These are phyloP conservation scores for Suillus ampliporus DNA, from an alignment of 768 basidiomycete genomes.

Conservation along the genomic window DNA sequence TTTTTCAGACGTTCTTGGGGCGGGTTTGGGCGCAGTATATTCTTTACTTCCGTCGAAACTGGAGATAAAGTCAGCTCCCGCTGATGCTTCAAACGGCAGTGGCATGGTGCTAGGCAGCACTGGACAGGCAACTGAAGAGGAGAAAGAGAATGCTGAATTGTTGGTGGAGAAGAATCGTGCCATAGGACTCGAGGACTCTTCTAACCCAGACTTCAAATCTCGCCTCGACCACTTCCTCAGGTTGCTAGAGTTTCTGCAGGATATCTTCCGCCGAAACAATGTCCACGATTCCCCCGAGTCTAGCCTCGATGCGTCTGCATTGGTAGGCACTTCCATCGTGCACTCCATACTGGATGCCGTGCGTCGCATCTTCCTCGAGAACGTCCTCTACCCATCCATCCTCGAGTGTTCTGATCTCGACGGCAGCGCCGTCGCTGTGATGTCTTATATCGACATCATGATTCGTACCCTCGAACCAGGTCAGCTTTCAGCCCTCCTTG, in stretches of 20 bases:
- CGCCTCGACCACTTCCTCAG: slow-evolving; percentile 91
- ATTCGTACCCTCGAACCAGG: slow-evolving; percentile 74
- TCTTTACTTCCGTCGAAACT: slow-evolving; percentile 90
- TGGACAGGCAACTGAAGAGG: slow-evolving; percentile 57
- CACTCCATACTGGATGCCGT: slow-evolving; percentile 85
- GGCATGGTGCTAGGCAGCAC: slow-evolving; percentile 79
- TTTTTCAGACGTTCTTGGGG: slow-evolving; percentile 96
- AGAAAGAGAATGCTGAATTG: slow-evolving; percentile 54
- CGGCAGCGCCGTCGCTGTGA: slow-evolving; percentile 95
- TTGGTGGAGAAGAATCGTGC: slow-evolving; percentile 57
- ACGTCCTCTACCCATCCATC: slow-evolving; percentile 90
- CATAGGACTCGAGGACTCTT: slow-evolving; percentile 78
- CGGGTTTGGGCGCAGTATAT: slow-evolving; percentile 91
- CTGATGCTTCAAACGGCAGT: slow-evolving; percentile 46
- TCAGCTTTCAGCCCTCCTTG: slow-evolving; percentile 69
- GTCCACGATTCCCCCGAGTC: slow-evolving; percentile 42
- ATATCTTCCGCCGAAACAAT: slow-evolving; percentile 76
- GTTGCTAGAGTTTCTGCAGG: slow-evolving; percentile 89
- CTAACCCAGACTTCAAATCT: slow-evolving; percentile 73
- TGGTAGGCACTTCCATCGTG: slow-evolving; percentile 82
- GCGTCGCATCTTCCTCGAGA: slow-evolving; percentile 87
- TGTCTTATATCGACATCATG: slow-evolving; percentile 94
- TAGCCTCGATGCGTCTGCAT: slow-evolving; percentile 57
- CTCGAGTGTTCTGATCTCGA: slow-evolving; percentile 91
- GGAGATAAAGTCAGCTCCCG: slow-evolving; percentile 56